Evolutionary conservation across 352 stramenopile species (phyloP).

Genomic region (Globisporangium spiculum): DNA sequence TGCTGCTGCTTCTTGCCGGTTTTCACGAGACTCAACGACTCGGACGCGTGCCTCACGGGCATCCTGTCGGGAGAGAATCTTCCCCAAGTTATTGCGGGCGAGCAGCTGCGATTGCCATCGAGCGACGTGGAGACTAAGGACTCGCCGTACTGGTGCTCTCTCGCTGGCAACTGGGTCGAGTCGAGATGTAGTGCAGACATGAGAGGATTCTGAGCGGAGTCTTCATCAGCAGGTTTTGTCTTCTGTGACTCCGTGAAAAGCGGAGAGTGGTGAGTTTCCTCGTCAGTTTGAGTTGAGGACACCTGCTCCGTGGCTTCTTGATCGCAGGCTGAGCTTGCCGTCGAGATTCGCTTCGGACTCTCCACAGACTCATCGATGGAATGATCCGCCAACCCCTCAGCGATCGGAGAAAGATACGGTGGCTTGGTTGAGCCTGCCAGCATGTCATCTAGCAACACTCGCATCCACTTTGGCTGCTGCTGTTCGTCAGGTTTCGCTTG

Average conservation of each 20-base stretch:
- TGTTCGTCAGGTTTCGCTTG: not conserved
- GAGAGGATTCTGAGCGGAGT: not conserved
- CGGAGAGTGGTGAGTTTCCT: not conserved
- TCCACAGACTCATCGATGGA: not conserved
- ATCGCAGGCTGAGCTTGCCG: not conserved
- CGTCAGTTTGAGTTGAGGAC: no score
- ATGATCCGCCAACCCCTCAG: not conserved
- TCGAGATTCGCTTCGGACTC: not conserved
- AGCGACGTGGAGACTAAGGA: constrained; percentile 1
- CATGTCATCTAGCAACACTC: constrained; percentile 1
- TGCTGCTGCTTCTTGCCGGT: not conserved
- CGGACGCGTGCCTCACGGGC: constrained; percentile 20
- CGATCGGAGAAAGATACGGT: not conserved
- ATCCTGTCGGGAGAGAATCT: constrained; percentile 55
- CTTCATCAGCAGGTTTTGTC: not conserved
- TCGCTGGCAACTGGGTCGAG: not conserved
- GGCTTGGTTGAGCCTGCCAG: not conserved
- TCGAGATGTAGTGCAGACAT: not conserved
- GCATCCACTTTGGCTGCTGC: constrained; percentile 10
- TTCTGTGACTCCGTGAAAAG: no score
- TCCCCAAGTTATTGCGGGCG: constrained; percentile 30
- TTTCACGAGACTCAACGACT: constrained; percentile 9
- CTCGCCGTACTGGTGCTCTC: not conserved
- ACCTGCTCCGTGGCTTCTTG: no score
- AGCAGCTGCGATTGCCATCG: constrained; percentile 2